A percentile compares a stretch with the other conserved stretches of the same genome.
Evolutionary conservation across 257 asterid genomes (phyloP).

Genomic region (Hygrophila difformis): DNA sequence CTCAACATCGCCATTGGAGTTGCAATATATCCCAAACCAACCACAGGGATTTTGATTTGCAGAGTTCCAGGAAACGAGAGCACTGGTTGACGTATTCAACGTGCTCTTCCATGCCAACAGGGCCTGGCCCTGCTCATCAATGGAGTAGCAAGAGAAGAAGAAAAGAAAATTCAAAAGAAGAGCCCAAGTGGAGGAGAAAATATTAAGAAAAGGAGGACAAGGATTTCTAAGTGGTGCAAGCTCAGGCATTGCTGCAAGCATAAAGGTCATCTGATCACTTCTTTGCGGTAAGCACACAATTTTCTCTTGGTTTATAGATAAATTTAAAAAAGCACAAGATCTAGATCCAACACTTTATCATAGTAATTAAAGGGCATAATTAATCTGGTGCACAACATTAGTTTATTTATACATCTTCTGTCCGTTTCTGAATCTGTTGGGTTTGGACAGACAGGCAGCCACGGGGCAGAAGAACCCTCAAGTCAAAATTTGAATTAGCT

Average conservation of each 20-base stretch:
- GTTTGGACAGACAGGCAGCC: too few relatives aligned
- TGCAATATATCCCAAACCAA: slow-evolving; percentile 77
- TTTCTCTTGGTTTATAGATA: neutral
- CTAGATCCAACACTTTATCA: neutral
- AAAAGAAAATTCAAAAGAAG: slow-evolving; percentile 13
- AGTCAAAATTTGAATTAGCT: neutral
- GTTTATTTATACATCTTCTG: neutral
- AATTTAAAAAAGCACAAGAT: neutral
- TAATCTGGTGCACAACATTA: neutral
- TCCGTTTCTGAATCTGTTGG: neutral
- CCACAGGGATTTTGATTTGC: slow-evolving; percentile 49
- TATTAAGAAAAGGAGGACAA: neutral
- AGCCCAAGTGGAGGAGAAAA: neutral
- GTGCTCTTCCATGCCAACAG: slow-evolving; percentile 66
- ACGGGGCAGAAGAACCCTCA: too few relatives aligned
- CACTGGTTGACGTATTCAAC: slow-evolving; percentile 31
- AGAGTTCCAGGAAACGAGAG: slow-evolving; percentile 51
- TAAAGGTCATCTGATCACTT: neutral
- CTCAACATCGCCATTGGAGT: slow-evolving; percentile 44
- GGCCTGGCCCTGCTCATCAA: slow-evolving; percentile 57
- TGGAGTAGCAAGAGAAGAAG: slow-evolving; percentile 37
- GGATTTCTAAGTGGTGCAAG: neutral
- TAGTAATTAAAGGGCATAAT: too few relatives aligned
- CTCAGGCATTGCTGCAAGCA: slow-evolving; percentile 1
- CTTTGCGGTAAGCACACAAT: neutral